Evolutionary conservation across 306 rosid genomes (phyloP).

Genomic region (Prunus persica): Prunus_persica_NCBIv2 NC_034013.1:17149501-17150000

Average conservation of each 20-base stretch:
- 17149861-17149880: conserved; percentile 28
- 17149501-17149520: too few relatives aligned
- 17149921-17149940: conserved; percentile 41
- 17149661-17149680: conserved; percentile 5
- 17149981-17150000: conserved; percentile 28
- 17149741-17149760: neutral
- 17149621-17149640: too few relatives aligned
- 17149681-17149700: conserved; percentile 15
- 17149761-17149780: conserved; percentile 25
- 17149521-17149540: too few relatives aligned
- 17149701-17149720: conserved; percentile 27
- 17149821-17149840: neutral
- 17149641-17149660: conserved; percentile 29
- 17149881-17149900: conserved; percentile 13
- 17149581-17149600: neutral
- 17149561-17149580: neutral
- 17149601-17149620: too few relatives aligned
- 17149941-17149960: conserved; percentile 35
- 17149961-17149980: conserved; percentile 37
- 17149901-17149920: conserved; percentile 26
- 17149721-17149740: neutral
- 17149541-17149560: too few relatives aligned
- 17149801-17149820: neutral
- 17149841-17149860: conserved; percentile 37
- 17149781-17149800: conserved; percentile 19